phyloP scores from a whole-genome alignment of 176 grass and related monocot species.

The Alloteropsis semialata region DNA sequence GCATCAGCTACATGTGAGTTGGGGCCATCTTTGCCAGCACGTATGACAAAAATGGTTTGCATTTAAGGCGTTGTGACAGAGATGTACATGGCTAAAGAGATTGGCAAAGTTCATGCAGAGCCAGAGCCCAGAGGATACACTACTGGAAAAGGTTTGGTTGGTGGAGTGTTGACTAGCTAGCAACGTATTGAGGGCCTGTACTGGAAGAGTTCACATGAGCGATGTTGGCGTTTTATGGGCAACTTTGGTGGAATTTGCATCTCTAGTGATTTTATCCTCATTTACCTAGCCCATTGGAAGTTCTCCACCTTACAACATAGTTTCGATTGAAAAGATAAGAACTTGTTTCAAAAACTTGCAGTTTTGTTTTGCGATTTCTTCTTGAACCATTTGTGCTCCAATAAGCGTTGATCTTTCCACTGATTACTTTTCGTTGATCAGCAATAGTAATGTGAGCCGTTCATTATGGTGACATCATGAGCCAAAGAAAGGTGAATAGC shows the following conservation, averaged over 20 bases:
- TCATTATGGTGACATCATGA: background rate
- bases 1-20: background rate
- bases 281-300: background rate
- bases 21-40: background rate
- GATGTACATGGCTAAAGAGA: background rate
- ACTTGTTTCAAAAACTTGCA: background rate
- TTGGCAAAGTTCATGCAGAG: background rate
- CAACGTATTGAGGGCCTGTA: background rate
- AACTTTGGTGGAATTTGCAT: background rate
- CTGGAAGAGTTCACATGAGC: background rate
- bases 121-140: background rate
- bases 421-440: background rate
- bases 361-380: background rate
- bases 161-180: background rate
- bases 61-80: background rate
- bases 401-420: background rate
- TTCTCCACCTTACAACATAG: background rate
- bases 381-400: background rate
- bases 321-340: background rate
- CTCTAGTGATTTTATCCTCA: background rate
- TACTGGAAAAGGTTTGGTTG: background rate
- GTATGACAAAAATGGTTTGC: conserved; percentile 17
- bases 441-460: background rate
- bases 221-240: background rate
- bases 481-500: background rate